phyloP scores from a whole-genome alignment of 192 early-diverging fungal species.

The Powellomyces hirtus region DNA sequence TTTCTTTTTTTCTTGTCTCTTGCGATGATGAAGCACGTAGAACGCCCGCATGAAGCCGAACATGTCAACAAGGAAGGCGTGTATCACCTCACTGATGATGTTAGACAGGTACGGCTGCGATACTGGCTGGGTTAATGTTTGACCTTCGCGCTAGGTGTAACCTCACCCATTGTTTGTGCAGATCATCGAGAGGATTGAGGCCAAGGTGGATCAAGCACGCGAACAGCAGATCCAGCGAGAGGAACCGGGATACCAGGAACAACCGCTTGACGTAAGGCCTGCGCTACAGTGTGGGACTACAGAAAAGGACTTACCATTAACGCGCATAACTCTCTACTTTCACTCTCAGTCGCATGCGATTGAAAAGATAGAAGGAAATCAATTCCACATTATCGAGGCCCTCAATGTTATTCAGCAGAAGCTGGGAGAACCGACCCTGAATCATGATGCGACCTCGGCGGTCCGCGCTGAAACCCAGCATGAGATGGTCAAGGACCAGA shows the following conservation, averaged over 20 bases:
- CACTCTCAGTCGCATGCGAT: constrained; percentile 29
- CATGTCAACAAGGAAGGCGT: constrained; percentile 35
- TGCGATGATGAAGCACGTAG: background rate
- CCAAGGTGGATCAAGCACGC: constrained; percentile 29
- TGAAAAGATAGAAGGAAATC: constrained; percentile 43
- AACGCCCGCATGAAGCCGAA: constrained; percentile 35
- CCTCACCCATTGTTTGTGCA: no score
- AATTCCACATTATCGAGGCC: constrained; percentile 54
- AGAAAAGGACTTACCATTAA: no score
- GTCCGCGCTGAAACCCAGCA: background rate
- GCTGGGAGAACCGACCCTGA: constrained; percentile 15
- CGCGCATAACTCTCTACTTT: no score
- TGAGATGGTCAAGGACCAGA: background rate
- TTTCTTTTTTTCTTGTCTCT: background rate
- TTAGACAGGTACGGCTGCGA: constrained; percentile 4
- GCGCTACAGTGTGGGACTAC: no score
- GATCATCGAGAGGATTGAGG: constrained; percentile 36
- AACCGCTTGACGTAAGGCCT: constrained; percentile 9
- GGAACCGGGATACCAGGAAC: background rate
- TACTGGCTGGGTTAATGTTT: no score
- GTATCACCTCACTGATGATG: constrained; percentile 28
- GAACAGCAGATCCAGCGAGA: background rate
- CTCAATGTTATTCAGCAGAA: constrained; percentile 42
- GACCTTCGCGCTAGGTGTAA: no score
- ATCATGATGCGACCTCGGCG: background rate